Conservation (phyloP, 1,139 yeast genomes). For the Candida pseudoviswanathii region DNA sequence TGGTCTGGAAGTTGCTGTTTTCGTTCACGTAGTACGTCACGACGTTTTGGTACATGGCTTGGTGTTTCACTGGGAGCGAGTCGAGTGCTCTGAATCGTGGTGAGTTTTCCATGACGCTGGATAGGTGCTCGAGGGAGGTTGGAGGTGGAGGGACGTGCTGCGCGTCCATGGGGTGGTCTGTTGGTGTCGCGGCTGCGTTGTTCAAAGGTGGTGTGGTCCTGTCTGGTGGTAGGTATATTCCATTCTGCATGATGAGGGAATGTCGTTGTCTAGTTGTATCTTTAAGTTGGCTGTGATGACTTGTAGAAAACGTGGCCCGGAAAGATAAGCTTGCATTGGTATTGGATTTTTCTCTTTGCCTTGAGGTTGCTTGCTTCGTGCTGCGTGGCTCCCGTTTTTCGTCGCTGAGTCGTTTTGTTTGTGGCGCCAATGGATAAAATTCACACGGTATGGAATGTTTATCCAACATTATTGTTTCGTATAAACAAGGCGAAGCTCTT, state of each 20-base stretch:
- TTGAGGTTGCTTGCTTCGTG: no score
- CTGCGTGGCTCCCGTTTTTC: no score
- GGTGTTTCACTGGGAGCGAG: neutral
- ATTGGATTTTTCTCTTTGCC: no score
- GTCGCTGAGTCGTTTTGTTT: no score
- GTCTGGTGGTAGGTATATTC: neutral
- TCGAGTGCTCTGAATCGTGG: neutral
- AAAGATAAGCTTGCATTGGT: no score
- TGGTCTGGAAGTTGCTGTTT: neutral
- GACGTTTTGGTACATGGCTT: neutral
- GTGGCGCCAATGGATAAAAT: no score
- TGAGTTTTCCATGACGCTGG: neutral
- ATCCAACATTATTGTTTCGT: no score
- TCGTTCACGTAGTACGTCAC: neutral
- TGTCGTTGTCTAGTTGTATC: no score
- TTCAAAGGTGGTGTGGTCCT: neutral
- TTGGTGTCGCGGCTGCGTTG: neutral
- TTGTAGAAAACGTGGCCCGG: no score
- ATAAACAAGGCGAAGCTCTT: no score
- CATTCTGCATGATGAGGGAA: neutral
- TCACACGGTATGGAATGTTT: no score
- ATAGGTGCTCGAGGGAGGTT: neutral
- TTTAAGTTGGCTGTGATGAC: no score
- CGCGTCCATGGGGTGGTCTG: neutral
- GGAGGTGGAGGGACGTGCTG: neutral